Evolutionary conservation across 306 rosid genomes (phyloP), one percentile per base, ranked within the genome.

Genomic region (Vicia villosa): DNA sequence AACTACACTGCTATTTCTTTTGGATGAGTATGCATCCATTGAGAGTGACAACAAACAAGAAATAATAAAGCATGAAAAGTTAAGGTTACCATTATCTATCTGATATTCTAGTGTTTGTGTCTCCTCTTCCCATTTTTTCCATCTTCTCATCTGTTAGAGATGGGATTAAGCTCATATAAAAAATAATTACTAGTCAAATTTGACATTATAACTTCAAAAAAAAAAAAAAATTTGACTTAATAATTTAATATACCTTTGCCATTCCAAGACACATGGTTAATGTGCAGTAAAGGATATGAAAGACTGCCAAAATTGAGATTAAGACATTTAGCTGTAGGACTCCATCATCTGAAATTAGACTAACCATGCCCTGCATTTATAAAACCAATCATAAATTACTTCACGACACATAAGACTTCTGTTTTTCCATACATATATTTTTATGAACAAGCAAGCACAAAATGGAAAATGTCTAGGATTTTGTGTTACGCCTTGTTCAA

Each of bases 121-220:
- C 70, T 86, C 96, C 10, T 83, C 69, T 66, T 89, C 96, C 91
- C 96, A 89, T 9, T 73, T 72, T 72, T 83, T 81, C 96, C 96
- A 89, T 81, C 63, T 84, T 60, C 78, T 81, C 82, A 82, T 86
- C 96, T 89, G 81, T 54, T 63, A 55, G 4, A 40, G 8, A n/a
- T 42, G 13, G 32, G 5, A 38, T n/a, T 10, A 40, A 50, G 62
- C 10, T 24, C 2, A 38, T 11, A 38, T n/a, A n/a, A n/a, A n/a
- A n/a, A n/a, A n/a, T n/a, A n/a, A n/a, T n/a, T n/a, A n/a, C n/a
- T 22, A 22, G 24, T 22, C 24, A 22, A 22, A 22, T 22, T 22
- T 22, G 24, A 22, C 24, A 22, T 22, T 22, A 22, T 22, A 22
- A 22, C 24, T 22, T 22, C 24, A 22, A 22, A 22, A 22, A 2